A percentile compares a stretch with the other conserved stretches of the same genome.
phyloP scores from a whole-genome alignment of 2,329 filamentous ascomycete species.

The Claviceps fusiformis region DNA sequence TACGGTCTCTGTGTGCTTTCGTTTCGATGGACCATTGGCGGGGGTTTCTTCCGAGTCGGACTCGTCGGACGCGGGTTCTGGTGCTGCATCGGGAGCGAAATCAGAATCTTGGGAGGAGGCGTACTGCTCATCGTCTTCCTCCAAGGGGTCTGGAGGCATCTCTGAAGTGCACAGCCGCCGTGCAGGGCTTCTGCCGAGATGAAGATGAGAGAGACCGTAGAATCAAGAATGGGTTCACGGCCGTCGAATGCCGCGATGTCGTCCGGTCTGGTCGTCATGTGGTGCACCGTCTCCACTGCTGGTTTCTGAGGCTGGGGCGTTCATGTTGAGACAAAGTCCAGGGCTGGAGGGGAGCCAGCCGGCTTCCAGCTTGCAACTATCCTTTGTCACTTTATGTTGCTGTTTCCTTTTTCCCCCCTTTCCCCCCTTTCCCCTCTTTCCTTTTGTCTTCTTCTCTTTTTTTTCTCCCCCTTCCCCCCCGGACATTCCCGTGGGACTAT shows the following conservation, averaged over 20 bases:
- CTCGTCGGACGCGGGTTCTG: constrained; percentile 32
- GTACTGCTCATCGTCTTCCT: constrained; percentile 45
- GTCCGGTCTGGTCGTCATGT: too few relatives aligned
- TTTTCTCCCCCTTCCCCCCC: too few relatives aligned
- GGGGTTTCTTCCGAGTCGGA: constrained; percentile 35
- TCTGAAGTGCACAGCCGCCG: constrained; percentile 5
- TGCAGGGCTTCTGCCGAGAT: neutral
- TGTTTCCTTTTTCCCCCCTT: too few relatives aligned
- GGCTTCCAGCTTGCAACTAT: too few relatives aligned
- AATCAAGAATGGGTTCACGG: neutral
- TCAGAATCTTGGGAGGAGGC: constrained; percentile 62
- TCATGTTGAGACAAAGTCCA: too few relatives aligned
- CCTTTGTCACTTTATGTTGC: too few relatives aligned
- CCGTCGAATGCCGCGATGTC: neutral
- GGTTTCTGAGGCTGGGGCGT: too few relatives aligned
- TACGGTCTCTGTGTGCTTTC: constrained; percentile 9
- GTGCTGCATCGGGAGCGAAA: constrained; percentile 47
- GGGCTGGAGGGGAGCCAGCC: too few relatives aligned
- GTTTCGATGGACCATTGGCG: constrained; percentile 15
- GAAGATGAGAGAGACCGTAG: neutral
- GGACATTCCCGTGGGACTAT: too few relatives aligned
- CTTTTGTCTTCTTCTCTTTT: too few relatives aligned
- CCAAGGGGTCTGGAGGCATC: constrained; percentile 26
- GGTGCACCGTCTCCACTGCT: too few relatives aligned
- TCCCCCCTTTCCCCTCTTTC: too few relatives aligned